Conservation (phyloP, 2,329 filamentous ascomycete species). For the Lojkania enalia region DNA sequence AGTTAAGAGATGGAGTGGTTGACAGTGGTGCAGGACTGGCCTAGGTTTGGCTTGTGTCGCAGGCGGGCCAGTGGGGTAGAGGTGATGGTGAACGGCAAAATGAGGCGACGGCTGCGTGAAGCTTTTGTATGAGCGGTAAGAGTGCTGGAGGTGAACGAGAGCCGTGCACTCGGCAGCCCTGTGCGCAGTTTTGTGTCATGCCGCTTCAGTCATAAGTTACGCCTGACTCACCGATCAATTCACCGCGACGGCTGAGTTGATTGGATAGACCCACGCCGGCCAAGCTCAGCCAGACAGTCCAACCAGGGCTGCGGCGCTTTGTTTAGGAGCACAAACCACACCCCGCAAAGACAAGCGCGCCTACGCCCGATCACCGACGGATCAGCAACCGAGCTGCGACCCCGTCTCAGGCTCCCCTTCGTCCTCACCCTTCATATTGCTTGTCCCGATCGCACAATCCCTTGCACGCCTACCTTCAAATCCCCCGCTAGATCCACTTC, state of each 20-base stretch:
- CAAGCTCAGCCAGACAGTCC: conserved; percentile 3
- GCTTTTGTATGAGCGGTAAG: conserved; percentile 2
- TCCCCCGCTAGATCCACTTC: not conserved
- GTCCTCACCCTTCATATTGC: not conserved
- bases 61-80: not conserved
- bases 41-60: conserved; percentile 1
- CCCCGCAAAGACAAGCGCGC: conserved; percentile 1
- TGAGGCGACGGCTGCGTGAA: not conserved
- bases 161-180: not conserved
- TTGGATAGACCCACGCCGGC: not conserved
- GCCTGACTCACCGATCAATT: not conserved
- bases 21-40: not conserved
- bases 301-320: conserved; percentile 10
- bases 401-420: not conserved
- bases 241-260: not conserved
- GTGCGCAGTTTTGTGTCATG: not conserved
- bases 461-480: too few species aligned
- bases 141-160: not conserved
- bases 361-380: not conserved
- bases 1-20: conserved; percentile 1
- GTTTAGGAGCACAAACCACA: conserved; percentile 9
- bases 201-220: conserved; percentile 1
- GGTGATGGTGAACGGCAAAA: not conserved
- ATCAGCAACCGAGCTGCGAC: not conserved
- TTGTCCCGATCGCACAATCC: not conserved